Conservation (phyloP, 2,329 filamentous ascomycete species). For the Boeremia lycopersici region DNA sequence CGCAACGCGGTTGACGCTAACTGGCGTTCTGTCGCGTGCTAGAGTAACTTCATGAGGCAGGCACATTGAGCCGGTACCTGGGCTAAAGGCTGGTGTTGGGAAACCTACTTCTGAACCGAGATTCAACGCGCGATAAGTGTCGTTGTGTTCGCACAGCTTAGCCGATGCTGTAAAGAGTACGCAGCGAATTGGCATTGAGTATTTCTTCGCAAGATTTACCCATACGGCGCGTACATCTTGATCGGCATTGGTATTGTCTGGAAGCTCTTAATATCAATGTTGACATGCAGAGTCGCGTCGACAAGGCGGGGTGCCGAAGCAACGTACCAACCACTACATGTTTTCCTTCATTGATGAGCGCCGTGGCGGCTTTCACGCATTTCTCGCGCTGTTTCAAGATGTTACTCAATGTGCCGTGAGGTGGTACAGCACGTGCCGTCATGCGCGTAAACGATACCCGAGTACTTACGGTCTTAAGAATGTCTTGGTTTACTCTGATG, state of each 20-base stretch:
- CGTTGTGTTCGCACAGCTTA: constrained; percentile 81
- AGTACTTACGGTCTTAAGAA: constrained; percentile 70
- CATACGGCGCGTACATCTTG: constrained; percentile 76
- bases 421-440: constrained; percentile 34
- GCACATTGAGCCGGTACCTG: constrained; percentile 11
- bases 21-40: constrained; percentile 4
- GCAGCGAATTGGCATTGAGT: constrained; percentile 78
- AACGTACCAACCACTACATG: constrained; percentile 79
- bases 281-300: constrained; percentile 15
- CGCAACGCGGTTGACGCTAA: constrained; percentile 12
- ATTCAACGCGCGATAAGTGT: constrained; percentile 75
- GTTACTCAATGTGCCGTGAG: constrained; percentile 40
- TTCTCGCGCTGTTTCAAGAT: constrained; percentile 59
- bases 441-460: constrained; percentile 6
- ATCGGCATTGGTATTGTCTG: constrained; percentile 97
- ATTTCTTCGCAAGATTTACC: constrained; percentile 73
- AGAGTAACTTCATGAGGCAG: constrained; percentile 11
- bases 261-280: constrained; percentile 21
- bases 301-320: constrained; percentile 21
- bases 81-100: constrained; percentile 21
- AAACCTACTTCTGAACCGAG: constrained; percentile 42
- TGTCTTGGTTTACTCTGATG: constrained; percentile 87
- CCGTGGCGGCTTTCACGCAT: constrained; percentile 73
- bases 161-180: constrained; percentile 79
- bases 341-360: constrained; percentile 66